Conservation (phyloP, 495 filamentous ascomycete genomes). For the Daldinia bambusicola region DNA sequence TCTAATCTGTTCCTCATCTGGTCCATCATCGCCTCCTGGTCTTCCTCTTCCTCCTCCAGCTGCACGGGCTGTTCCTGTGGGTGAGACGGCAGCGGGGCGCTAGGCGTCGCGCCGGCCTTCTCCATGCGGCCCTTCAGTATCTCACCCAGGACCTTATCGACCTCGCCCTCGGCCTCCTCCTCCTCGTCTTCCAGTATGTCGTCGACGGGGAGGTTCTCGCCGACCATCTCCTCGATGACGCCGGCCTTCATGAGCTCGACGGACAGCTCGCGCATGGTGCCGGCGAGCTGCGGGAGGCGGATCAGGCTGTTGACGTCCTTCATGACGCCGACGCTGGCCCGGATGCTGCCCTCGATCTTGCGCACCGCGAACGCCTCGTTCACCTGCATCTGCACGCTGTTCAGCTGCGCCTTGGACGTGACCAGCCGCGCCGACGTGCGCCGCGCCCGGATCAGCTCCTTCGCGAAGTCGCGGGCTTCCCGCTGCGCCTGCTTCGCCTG, state of each 20-base stretch:
- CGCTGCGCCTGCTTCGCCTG: slow-evolving; percentile 77
- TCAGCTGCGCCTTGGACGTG: slow-evolving; percentile 90
- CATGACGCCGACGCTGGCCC: slow-evolving; percentile 90
- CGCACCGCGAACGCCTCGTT: slow-evolving; percentile 94
- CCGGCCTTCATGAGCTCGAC: slow-evolving; percentile 91
- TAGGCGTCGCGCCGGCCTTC: slow-evolving; percentile 68
- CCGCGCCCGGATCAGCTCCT: slow-evolving; percentile 85
- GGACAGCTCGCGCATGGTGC: slow-evolving; percentile 89
- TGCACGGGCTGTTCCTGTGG: slow-evolving; percentile 59
- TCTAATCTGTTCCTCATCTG: slow-evolving; percentile 94
- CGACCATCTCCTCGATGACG: slow-evolving; percentile 97
- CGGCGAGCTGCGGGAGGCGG: slow-evolving; percentile 83
- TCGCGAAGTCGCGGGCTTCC: slow-evolving; percentile 86
- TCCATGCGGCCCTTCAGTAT: slow-evolving; percentile 84
- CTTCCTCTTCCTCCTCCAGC: slow-evolving; percentile 80
- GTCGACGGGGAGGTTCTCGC: slow-evolving; percentile 79
- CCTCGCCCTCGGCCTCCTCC: slow-evolving; percentile 88
- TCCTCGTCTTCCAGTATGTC: slow-evolving; percentile 76
- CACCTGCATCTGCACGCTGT: slow-evolving; percentile 97
- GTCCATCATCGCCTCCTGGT: slow-evolving; percentile 84
- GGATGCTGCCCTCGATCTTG: slow-evolving; percentile 94
- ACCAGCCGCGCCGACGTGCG: slow-evolving; percentile 76
- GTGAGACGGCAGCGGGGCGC: slow-evolving; percentile 66
- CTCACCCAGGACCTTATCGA: slow-evolving; percentile 92
- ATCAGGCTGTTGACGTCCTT: slow-evolving; percentile 92